Base-by-base conservation (phyloP, 495 filamentous ascomycete species). In the Penicillium ochrochloron region DNA sequence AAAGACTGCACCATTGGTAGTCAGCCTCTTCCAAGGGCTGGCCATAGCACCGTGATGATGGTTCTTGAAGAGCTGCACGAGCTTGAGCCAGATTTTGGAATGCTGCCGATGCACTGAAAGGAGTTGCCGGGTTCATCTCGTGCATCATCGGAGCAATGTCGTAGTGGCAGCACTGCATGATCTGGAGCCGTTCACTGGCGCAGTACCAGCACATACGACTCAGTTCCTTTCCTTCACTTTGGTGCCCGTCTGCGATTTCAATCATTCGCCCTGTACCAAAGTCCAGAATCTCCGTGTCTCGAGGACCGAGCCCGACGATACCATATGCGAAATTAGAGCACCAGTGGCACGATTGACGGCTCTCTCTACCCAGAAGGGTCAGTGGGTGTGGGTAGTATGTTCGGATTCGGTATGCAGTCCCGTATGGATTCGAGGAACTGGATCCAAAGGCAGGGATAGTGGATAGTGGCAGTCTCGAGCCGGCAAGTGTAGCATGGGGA, bases 301-400 rank as follows among this genome's bases (percentile, higher is more conserved):
- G 41, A 23, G 4, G 9, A 6, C 62, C 62, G n/a, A 65, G 57
- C 0, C 65, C 65, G 15, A 25, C 19, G 9, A 67, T 61, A 0
- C 65, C 65, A 23, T 61, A 67, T 1, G 65, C 65, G 50, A 52
- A 65, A 35, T 67, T 67, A 21, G 60, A 23, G 27, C 65, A 67
- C 65, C 65, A 67, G 35, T 67, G 15, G 33, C 65, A 67, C 23
- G 53, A 35, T 10, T 34, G 17, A 15, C 4, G 27, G 19, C 35
- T 39, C 14, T 19, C 12, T 17, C 34, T n/a, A 19, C 42, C 25
- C 7, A 61, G 31, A 19, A 66, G 27, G 8, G 35, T 41, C 2
- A 67, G 27, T 1, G 65, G 62, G 23, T 61, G 62, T 12, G 52
- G 50, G 21, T 65, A 46, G 12, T 37, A 29, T 12, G 62, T 66